Evolutionary conservation across 768 basidiomycete species (phyloP).

Genomic region (Melanogaster broomeanus): DNA sequence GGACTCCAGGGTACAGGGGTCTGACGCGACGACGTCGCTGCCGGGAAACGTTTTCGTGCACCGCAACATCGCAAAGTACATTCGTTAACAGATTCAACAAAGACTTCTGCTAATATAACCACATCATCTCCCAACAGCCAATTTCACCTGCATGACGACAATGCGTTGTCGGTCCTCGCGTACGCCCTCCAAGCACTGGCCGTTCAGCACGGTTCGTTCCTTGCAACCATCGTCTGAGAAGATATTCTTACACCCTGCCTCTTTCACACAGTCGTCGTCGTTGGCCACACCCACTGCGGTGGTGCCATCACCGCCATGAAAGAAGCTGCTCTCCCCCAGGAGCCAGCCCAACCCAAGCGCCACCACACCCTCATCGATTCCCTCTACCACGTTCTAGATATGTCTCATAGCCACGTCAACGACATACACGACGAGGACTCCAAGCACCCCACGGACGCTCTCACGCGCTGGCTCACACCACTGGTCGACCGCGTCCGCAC

Average conservation of each 20-base stretch:
- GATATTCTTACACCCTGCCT: conserved; percentile 34
- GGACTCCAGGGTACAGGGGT: conserved; percentile 85
- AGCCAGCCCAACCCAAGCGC: background rate
- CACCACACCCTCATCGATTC: conserved; percentile 16
- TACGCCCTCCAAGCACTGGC: conserved; percentile 71
- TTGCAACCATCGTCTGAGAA: conserved; percentile 4
- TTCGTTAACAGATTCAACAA: background rate
- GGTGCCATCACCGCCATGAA: conserved; percentile 52
- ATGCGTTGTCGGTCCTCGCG: conserved; percentile 64
- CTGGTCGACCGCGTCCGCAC: conserved; percentile 53
- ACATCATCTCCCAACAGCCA: conserved; percentile 47
- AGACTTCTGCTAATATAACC: background rate
- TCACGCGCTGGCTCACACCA: conserved; percentile 73
- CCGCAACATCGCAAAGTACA: conserved; percentile 86
- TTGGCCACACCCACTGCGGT: conserved; percentile 83
- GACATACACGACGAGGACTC: conserved; percentile 9
- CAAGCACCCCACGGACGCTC: conserved; percentile 42
- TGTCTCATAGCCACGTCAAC: conserved; percentile 28
- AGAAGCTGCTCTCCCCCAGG: conserved; percentile 1
- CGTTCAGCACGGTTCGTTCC: conserved; percentile 69
- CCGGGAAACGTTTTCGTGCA: conserved; percentile 86
- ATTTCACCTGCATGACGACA: conserved; percentile 69
- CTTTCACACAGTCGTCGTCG: conserved; percentile 60
- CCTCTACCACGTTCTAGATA: conserved; percentile 8
- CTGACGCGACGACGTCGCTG: conserved; percentile 62